A percentile compares a stretch with the other conserved stretches of the same genome.
Evolutionary conservation across 2,329 filamentous ascomycete species (phyloP).

Genomic region (Fusarium torulosum): DNA sequence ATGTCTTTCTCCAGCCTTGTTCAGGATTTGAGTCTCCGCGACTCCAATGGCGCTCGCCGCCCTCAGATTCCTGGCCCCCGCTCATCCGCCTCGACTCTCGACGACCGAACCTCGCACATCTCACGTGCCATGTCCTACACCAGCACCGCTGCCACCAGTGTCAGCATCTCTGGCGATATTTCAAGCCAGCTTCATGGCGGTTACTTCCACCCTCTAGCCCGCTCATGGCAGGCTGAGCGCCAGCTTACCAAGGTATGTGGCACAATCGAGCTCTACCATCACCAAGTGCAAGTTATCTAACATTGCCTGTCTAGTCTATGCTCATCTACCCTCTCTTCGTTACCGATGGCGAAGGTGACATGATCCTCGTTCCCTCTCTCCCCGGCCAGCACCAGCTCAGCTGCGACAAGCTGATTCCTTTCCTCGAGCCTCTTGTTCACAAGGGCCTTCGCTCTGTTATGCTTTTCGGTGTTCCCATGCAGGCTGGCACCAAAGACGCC

Average conservation of each 20-base stretch:
- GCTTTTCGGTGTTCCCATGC: constrained; percentile 92
- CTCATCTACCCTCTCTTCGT: constrained; percentile 98
- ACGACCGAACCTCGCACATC: constrained; percentile 71
- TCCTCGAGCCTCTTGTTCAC: constrained; percentile 85
- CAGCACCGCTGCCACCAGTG: constrained; percentile 75
- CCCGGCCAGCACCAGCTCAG: constrained; percentile 92
- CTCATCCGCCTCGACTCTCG: constrained; percentile 66
- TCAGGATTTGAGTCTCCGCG: constrained; percentile 72
- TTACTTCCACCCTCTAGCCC: constrained; percentile 82
- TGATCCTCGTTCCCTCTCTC: constrained; percentile 88
- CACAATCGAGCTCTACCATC: not conserved
- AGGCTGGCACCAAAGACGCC: constrained; percentile 85
- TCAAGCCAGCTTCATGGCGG: constrained; percentile 86
- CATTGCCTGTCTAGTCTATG: constrained; percentile 77
- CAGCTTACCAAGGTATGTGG: constrained; percentile 82
- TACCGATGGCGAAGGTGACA: constrained; percentile 93
- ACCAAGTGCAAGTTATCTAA: constrained; percentile 26
- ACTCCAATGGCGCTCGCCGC: constrained; percentile 63
- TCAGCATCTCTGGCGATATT: constrained; percentile 80
- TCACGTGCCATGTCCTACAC: constrained; percentile 75
- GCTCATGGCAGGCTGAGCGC: constrained; percentile 85
- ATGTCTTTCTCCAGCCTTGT: constrained; percentile 79
- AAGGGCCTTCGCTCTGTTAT: constrained; percentile 95
- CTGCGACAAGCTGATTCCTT: constrained; percentile 85
- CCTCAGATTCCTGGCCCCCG: constrained; percentile 56